A percentile compares a stretch with the other conserved stretches of the same genome.
Evolutionary conservation across 352 stramenopile species (phyloP).

Genomic region (Blastocystis sp.): DNA sequence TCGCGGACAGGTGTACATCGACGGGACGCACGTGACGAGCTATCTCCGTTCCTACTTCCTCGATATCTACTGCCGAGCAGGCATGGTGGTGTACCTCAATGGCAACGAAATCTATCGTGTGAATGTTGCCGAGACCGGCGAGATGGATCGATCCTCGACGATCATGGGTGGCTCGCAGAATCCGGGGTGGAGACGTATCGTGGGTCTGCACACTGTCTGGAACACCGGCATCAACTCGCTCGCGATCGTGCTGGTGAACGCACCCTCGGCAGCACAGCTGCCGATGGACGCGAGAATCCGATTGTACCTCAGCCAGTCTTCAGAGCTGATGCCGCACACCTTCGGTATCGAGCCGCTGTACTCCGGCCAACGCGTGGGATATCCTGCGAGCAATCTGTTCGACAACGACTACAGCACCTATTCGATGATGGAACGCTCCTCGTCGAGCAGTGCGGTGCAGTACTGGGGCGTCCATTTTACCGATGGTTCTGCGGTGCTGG

Average conservation of each 20-base stretch:
- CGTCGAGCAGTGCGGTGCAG: neutral
- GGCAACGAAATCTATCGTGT: slow-evolving; percentile 44
- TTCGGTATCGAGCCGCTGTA: neutral
- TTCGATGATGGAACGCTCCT: neutral
- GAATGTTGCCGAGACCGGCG: slow-evolving; percentile 1
- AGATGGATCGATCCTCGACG: neutral
- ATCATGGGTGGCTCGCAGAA: neutral
- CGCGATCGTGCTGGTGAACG: slow-evolving; percentile 37
- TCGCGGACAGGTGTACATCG: neutral
- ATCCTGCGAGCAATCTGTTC: slow-evolving; percentile 1
- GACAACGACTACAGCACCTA: slow-evolving; percentile 11
- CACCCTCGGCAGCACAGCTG: neutral
- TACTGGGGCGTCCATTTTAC: slow-evolving; percentile 30
- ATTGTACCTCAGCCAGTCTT: slow-evolving; percentile 20
- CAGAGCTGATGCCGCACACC: neutral
- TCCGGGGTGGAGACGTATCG: slow-evolving; percentile 5
- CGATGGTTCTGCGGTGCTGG: neutral
- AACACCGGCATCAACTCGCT: neutral
- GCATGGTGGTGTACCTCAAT: slow-evolving; percentile 53
- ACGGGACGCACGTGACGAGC: neutral
- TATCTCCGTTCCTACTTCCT: neutral
- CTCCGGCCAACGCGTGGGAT: neutral
- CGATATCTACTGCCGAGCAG: slow-evolving; percentile 42
- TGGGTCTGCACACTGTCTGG: slow-evolving; percentile 7
- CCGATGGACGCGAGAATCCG: slow-evolving; percentile 23